These are phyloP conservation scores for Tephrocybe sp. DNA, from an alignment of 768 basidiomycete genomes.

Conservation along the genomic window DNA sequence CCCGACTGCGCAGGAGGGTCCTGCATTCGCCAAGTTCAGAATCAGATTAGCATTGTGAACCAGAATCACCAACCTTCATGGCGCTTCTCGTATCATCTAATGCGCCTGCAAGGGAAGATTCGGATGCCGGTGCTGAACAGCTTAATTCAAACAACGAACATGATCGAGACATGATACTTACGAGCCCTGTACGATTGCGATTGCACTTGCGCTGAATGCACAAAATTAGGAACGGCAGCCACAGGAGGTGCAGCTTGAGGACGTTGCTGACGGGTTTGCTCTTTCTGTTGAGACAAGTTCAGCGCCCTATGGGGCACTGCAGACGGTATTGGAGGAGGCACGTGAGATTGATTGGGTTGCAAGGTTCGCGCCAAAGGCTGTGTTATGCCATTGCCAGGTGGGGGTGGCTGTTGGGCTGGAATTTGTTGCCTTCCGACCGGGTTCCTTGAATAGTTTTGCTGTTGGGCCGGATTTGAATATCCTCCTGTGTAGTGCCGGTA, in stretches of 20 bases:
- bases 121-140: constrained; percentile 2
- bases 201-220: background rate
- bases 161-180: background rate
- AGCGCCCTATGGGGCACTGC: too few relatives aligned
- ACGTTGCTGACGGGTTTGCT: too few relatives aligned
- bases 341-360: too few relatives aligned
- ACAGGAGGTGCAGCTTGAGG: background rate
- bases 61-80: too few relatives aligned
- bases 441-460: background rate
- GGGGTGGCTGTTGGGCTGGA: constrained; percentile 5
- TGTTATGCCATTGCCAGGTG: too few relatives aligned
- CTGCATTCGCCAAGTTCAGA: too few relatives aligned
- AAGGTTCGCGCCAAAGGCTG: too few relatives aligned
- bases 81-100: background rate
- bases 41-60: too few relatives aligned
- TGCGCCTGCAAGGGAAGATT: constrained; percentile 6
- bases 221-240: constrained; percentile 9
- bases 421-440: background rate
- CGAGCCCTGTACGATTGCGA: background rate
- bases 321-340: background rate
- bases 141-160: background rate
- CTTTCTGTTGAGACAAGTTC: too few relatives aligned
- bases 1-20: too few relatives aligned
- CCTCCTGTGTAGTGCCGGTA: background rate
- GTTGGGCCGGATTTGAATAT: background rate